Conservation (phyloP, 2,329 filamentous ascomycete species). For the Sclerotinia subarctica region DNA sequence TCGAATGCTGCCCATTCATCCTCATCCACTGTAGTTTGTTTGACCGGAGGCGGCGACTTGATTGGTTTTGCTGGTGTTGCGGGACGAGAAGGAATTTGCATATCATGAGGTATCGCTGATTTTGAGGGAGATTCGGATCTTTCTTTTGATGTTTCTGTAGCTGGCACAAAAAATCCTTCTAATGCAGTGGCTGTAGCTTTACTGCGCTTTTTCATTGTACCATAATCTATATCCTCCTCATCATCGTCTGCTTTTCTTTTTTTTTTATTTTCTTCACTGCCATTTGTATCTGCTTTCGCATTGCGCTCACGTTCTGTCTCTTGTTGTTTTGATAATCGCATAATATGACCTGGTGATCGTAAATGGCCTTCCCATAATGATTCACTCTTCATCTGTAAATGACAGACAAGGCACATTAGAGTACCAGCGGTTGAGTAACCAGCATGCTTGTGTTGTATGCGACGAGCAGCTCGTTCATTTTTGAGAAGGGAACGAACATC, state of each 20-base stretch:
- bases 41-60: constrained; percentile 43
- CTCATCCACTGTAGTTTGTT: constrained; percentile 57
- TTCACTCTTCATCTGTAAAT: constrained; percentile 62
- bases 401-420: constrained; percentile 65
- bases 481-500: constrained; percentile 78
- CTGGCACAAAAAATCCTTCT: constrained; percentile 39
- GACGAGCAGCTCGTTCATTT: constrained; percentile 70
- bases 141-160: neutral
- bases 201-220: constrained; percentile 44
- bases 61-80: constrained; percentile 52
- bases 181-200: constrained; percentile 40
- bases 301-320: constrained; percentile 19
- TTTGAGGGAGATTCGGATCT: constrained; percentile 14
- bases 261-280: constrained; percentile 37
- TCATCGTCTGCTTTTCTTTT: constrained; percentile 50
- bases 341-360: constrained; percentile 45
- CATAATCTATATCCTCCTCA: constrained; percentile 40
- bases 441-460: constrained; percentile 67
- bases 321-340: constrained; percentile 39
- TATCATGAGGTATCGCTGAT: constrained; percentile 42
- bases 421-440: constrained; percentile 66
- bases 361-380: constrained; percentile 64
- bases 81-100: constrained; percentile 61
- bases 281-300: neutral
- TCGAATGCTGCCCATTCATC: constrained; percentile 86